Base-by-base conservation (phyloP, 306 rosid genomes). In the Oxytropis ochrocephala region DNA sequence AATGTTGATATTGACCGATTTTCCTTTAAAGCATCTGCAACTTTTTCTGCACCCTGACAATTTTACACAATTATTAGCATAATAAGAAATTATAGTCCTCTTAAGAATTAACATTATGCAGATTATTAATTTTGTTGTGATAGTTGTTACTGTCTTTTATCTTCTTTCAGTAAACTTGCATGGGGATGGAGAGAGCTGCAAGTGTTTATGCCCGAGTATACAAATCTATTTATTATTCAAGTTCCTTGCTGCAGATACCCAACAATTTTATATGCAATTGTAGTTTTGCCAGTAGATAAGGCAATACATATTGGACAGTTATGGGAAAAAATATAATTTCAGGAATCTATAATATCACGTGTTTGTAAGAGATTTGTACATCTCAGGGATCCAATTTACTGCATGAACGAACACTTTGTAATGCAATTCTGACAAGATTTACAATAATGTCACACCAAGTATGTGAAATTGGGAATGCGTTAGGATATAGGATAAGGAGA, bases 11-110 rank as follows among this genome's bases (percentile, higher is more conserved):
- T 82, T 41, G 96, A 78, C 32, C 97, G 85, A 77, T 94, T 94
- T 78, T 94, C 89, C 95, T 88, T 94, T 74, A 90, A 77, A 68
- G 97, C 97, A 46, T 84, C 90, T 33, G 95, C 96, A 76, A 94
- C 84, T 69, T 83, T 87, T 78, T 83, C 83, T 46, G 97, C 95
- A 69, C 98, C 98, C 98, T 94, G 84, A 48, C 64, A 76, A 50
- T 21, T 67, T 63, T 57, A 43, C 69, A 54, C 30, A 60, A 64
- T 33, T 19, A 41, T 39, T 21, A 41, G 68, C 52, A 39, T 33
- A 50, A 57, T 64, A 19, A 41, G 24, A 69, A 67, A 52, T 53
- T 14, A n/a, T 3, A 69, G 53, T 72, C 73, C 32, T 46, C 66
- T 38, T 30, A 75, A 50, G 11, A 24, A 62, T 76, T 30, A 59